phyloP scores from a whole-genome alignment of 192 early-diverging fungal genomes.

The Backusella parvicylindrica region DNA sequence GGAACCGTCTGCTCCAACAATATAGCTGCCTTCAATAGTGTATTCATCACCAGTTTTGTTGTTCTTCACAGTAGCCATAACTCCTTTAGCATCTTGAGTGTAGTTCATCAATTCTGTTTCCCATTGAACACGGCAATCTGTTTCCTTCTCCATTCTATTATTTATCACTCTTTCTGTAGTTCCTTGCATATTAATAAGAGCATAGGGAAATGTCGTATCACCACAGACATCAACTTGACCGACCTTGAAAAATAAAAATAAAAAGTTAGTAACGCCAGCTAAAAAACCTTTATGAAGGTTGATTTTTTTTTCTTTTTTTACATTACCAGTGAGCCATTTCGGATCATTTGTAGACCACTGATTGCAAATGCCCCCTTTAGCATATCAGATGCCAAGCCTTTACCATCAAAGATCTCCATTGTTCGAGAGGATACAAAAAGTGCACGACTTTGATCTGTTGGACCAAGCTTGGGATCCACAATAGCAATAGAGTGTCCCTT shows the following conservation, averaged over 20 bases:
- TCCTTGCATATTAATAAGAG: slow-evolving; percentile 13
- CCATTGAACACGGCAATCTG: not conserved
- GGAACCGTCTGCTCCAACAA: slow-evolving; percentile 31
- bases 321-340: not conserved
- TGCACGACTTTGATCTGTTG: slow-evolving; percentile 21
- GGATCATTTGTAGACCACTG: not conserved
- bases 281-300: too few species aligned
- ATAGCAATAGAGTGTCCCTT: slow-evolving; percentile 10
- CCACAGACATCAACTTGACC: not conserved
- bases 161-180: slow-evolving; percentile 11
- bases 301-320: not conserved
- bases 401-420: slow-evolving; percentile 12
- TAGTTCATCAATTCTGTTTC: slow-evolving; percentile 12
- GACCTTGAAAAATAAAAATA: not conserved
- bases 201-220: slow-evolving; percentile 18
- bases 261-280: not conserved
- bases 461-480: not conserved
- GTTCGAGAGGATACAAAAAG: slow-evolving; percentile 9
- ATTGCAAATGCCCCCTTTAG: not conserved
- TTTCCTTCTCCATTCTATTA: not conserved
- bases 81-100: slow-evolving; percentile 7
- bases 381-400: not conserved
- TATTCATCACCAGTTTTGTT: not conserved
- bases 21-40: slow-evolving; percentile 7
- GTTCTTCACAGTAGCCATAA: not conserved